Evolutionary conservation across 192 early-diverging fungal genomes (phyloP), one percentile per base, ranked within the genome.

Genomic region (Dimargaris cristalligena): DNA sequence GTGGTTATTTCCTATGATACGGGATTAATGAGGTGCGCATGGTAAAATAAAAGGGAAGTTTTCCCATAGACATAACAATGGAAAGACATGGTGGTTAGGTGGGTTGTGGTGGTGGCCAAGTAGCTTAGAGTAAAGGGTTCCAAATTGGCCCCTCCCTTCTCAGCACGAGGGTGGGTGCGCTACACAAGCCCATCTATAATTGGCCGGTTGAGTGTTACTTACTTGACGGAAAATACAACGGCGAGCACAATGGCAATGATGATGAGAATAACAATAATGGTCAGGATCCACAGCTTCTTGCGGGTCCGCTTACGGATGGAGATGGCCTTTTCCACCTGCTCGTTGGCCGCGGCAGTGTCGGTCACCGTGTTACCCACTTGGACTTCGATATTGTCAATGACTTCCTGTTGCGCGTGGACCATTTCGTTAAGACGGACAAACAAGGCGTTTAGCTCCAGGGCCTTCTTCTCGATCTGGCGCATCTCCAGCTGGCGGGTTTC

Each of bases 341-440:
- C 62, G 50, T 64, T 64, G 13, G 61, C 74, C 23, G 32, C 47
- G 26, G 72, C 65, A 18, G 70, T 65, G 32, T 76, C 49, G 28
- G 51, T 64, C 28, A 68, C 66, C 9, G 74, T 66, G 20, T 71
- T 66, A 32, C 71, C 71, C 10, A 72, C 68, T 0, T 66, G 68
- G 13, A 56, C 45, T 48, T 76, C 74, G 35, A 76, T 70, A 63
- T 47, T 72, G 59, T 76, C 68, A 34, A 76, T 67, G 38, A 70
- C 55, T 28, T 72, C 74, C 64, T 76, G 74, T 67, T 76, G 74
- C 60, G 63, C 63, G 66, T 72, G 62, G 61, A 76, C 66, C 71
- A 76, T 70, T 14, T 70, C 66, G 6, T 66, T 60, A 13, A 76
- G 54, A 52, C 72, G 71, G 57, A 63, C 57, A 62, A 76, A 72